These are phyloP conservation scores for Geosmithia morbida DNA, from an alignment of 2,329 filamentous ascomycete species.

Conservation along the genomic window DNA sequence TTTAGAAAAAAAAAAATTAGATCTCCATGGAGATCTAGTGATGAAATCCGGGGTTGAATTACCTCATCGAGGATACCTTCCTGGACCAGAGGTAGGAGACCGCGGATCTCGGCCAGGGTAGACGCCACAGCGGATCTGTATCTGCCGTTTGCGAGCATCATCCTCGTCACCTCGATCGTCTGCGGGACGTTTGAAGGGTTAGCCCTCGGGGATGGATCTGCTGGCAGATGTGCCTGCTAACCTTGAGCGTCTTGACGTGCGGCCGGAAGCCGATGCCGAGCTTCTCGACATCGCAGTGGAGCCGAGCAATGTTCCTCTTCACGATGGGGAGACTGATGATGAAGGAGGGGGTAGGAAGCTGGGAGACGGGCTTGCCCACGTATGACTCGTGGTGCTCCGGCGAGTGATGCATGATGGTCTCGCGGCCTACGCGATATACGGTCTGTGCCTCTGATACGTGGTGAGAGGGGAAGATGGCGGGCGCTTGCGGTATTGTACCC, in stretches of 20 bases:
- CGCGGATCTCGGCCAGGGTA: slow-evolving; percentile 23
- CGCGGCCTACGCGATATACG: not conserved
- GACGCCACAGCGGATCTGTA: slow-evolving; percentile 23
- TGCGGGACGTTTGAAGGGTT: slow-evolving; percentile 12
- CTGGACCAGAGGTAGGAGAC: slow-evolving; percentile 19
- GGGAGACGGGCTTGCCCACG: slow-evolving; percentile 15
- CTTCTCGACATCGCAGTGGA: slow-evolving; percentile 22
- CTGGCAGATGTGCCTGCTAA: slow-evolving; percentile 2
- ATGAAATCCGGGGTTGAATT: not conserved
- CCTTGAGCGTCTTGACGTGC: slow-evolving; percentile 30
- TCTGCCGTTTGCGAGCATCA: slow-evolving; percentile 23
- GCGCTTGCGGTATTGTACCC: too few relatives aligned
- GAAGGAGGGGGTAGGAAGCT: slow-evolving; percentile 22
- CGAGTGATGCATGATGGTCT: slow-evolving; percentile 9
- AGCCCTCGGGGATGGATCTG: not conserved
- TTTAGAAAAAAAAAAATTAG: not conserved
- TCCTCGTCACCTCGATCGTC: slow-evolving; percentile 19
- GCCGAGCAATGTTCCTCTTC: slow-evolving; percentile 18
- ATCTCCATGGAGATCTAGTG: too few relatives aligned
- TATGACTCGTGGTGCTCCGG: slow-evolving; percentile 16
- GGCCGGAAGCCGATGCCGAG: slow-evolving; percentile 22
- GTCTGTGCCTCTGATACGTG: not conserved
- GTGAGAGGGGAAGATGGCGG: not conserved
- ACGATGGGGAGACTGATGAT: slow-evolving; percentile 21
- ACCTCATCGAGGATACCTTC: slow-evolving; percentile 25